Conservation (phyloP, 805 yeast genomes). For the Candida maesae region DNA sequence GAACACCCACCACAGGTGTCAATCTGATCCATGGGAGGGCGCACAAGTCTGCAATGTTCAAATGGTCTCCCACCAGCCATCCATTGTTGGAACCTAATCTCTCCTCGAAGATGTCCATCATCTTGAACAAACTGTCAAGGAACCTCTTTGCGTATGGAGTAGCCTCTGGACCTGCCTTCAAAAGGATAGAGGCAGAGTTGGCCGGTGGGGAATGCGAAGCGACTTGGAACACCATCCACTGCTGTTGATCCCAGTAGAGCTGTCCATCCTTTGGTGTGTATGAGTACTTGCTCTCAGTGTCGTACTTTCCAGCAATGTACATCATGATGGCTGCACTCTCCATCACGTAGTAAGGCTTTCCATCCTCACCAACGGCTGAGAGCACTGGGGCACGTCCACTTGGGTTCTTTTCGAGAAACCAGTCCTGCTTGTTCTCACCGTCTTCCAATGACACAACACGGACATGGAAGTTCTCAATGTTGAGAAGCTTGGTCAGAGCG, state of each 20-base stretch:
- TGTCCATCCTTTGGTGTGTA: slow-evolving; percentile 31
- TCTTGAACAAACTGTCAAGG: slow-evolving; percentile 45
- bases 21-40: slow-evolving; percentile 43
- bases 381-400: slow-evolving; percentile 63
- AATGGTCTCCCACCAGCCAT: slow-evolving; percentile 55
- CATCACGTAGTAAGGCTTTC: slow-evolving; percentile 41
- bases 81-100: slow-evolving; percentile 48
- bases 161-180: slow-evolving; percentile 42
- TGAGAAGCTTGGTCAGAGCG: slow-evolving; percentile 31
- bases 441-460: slow-evolving; percentile 38
- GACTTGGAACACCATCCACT: slow-evolving; percentile 54
- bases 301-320: slow-evolving; percentile 58
- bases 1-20: slow-evolving; percentile 24
- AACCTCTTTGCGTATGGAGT: slow-evolving; percentile 54
- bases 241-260: slow-evolving; percentile 48
- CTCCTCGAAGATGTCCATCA: slow-evolving; percentile 50
- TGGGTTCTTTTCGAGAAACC: slow-evolving; percentile 55
- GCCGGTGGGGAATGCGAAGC: slow-evolving; percentile 60
- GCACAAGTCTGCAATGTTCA: slow-evolving; percentile 57
- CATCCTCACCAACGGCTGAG: slow-evolving; percentile 34
- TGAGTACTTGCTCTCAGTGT: slow-evolving; percentile 43
- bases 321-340: slow-evolving; percentile 62
- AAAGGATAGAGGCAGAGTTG: slow-evolving; percentile 55
- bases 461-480: slow-evolving; percentile 29
- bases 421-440: slow-evolving; percentile 49